These are phyloP conservation scores for Cryptococcus deneoformans DNA, from an alignment of 1,284 basidiomycete genomes.

Conservation along the genomic window DNA sequence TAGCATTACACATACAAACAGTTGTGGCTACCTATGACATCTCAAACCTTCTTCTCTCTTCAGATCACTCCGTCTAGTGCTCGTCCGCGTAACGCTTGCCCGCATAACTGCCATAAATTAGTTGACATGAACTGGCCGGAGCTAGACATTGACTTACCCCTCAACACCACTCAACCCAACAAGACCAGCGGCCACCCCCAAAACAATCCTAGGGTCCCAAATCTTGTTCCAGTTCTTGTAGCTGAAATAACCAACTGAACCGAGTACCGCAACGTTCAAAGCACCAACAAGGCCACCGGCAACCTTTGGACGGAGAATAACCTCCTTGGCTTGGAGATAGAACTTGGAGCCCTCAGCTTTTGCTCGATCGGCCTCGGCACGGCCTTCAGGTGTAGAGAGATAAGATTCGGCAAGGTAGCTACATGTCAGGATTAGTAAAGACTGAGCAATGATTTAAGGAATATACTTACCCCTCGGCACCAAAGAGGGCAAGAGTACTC, in stretches of 20 bases:
- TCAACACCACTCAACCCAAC: constrained; percentile 65
- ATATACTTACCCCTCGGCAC: constrained; percentile 55
- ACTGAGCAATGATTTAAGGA: background rate
- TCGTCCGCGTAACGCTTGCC: constrained; percentile 42
- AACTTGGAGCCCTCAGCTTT: constrained; percentile 62
- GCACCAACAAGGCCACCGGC: constrained; percentile 66
- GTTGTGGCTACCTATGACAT: too few species aligned
- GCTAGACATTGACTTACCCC: constrained; percentile 55
- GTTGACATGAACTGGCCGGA: constrained; percentile 3
- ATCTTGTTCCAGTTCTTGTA: constrained; percentile 67
- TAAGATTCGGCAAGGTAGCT: constrained; percentile 63
- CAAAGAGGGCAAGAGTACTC: constrained; percentile 58
- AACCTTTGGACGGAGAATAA: constrained; percentile 65
- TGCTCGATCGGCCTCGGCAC: constrained; percentile 59
- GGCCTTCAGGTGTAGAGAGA: constrained; percentile 59
- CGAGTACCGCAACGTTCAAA: constrained; percentile 67
- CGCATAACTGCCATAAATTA: constrained; percentile 23
- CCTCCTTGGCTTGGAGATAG: constrained; percentile 61
- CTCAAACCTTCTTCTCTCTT: too few species aligned
- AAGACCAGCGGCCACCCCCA: constrained; percentile 63
- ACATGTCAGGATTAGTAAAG: constrained; percentile 7
- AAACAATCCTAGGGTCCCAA: constrained; percentile 70
- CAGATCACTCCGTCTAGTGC: constrained; percentile 2
- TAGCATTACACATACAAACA: too few species aligned
- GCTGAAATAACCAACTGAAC: constrained; percentile 64